Evolutionary conservation across 2,329 filamentous ascomycete species (phyloP).

Genomic region (Fusarium vanettenii): DNA sequence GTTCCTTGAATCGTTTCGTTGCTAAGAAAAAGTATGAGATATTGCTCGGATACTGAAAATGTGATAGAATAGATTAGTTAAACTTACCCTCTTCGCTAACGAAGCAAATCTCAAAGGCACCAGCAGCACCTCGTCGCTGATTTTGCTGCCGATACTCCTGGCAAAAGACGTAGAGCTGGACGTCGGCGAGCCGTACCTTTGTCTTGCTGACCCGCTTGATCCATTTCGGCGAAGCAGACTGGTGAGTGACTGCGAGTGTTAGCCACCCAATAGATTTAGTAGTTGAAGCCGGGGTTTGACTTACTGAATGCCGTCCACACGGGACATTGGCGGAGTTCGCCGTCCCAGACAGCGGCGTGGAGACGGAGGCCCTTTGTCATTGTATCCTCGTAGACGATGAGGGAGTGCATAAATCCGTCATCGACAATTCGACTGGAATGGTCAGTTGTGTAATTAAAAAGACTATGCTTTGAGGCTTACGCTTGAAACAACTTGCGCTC

Average conservation of each 20-base stretch:
- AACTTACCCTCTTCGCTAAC: conserved; percentile 53
- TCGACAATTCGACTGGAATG: conserved; percentile 64
- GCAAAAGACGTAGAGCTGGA: conserved; percentile 70
- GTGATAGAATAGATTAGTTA: neutral
- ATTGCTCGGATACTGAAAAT: neutral
- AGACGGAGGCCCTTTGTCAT: conserved; percentile 63
- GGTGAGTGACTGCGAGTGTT: conserved; percentile 60
- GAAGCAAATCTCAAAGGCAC: conserved; percentile 65
- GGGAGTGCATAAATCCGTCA: conserved; percentile 63
- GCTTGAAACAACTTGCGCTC: conserved; percentile 68
- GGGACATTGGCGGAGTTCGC: conserved; percentile 64
- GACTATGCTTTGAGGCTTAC: conserved; percentile 51
- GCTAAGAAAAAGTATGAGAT: conserved; percentile 31
- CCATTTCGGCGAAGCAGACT: conserved; percentile 62
- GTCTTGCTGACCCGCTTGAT: conserved; percentile 59
- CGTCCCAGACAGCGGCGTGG: conserved; percentile 67
- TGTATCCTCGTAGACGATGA: conserved; percentile 65
- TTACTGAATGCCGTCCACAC: conserved; percentile 74
- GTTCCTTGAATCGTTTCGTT: conserved; percentile 52
- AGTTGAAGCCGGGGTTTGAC: conserved; percentile 24
- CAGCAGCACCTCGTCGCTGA: conserved; percentile 60
- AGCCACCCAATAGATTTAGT: neutral
- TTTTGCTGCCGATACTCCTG: conserved; percentile 64
- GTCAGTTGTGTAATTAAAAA: conserved; percentile 7
- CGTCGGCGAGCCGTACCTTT: conserved; percentile 63